Evolutionary conservation across 2,329 filamentous ascomycete species (phyloP).

Genomic region (Cercospora berteroae): DNA sequence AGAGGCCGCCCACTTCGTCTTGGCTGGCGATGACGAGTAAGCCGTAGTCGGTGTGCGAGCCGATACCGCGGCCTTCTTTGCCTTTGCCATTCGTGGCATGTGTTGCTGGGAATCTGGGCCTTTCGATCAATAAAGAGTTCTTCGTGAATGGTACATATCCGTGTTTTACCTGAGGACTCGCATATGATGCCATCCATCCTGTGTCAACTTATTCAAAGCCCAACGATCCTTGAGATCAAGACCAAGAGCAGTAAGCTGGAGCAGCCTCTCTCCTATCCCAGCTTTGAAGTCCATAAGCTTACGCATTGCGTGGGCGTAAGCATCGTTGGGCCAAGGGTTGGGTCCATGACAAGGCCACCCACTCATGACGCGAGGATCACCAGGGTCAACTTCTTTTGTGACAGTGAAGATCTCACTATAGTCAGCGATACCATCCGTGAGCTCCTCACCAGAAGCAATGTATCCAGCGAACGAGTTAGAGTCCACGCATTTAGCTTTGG

Average conservation of each 20-base stretch:
- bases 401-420: constrained; percentile 20
- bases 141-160: no score
- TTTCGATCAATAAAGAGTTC: no score
- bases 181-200: constrained; percentile 19
- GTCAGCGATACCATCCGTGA: constrained; percentile 19
- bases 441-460: constrained; percentile 17
- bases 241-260: constrained; percentile 17
- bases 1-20: constrained; percentile 19
- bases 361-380: constrained; percentile 8
- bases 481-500: constrained; percentile 14
- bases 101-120: constrained; percentile 2
- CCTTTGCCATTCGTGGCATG: constrained; percentile 15
- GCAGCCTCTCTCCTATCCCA: constrained; percentile 10
- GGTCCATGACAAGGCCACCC: constrained; percentile 17
- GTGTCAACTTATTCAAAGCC: constrained; percentile 6
- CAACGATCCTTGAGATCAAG: constrained; percentile 9
- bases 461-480: constrained; percentile 17
- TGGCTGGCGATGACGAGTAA: constrained; percentile 17
- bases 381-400: constrained; percentile 12
- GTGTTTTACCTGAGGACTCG: constrained; percentile 9
- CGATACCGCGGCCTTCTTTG: constrained; percentile 17
- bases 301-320: constrained; percentile 8
- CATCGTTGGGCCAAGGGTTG: constrained; percentile 9
- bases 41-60: constrained; percentile 19
- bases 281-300: constrained; percentile 15